Evolutionary conservation across 306 rosid genomes (phyloP), one percentile per base, ranked within the genome.

Genomic region (Sindora glabra): DNA sequence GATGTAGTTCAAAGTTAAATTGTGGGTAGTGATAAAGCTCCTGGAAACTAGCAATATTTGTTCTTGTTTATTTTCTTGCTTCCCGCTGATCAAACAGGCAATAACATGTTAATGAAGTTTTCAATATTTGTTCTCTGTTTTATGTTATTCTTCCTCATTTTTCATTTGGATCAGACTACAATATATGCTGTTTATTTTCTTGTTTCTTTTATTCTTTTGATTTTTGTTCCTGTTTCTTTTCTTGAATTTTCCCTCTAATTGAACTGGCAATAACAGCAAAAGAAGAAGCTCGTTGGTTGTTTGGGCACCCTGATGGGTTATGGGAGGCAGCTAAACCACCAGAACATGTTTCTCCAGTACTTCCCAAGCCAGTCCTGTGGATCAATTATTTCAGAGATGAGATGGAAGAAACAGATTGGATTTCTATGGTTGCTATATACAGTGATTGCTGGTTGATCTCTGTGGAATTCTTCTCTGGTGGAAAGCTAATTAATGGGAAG

Each of bases 381-480:
- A 82, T 85, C 68, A 82, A 82, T 69, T 85, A 76, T 40, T 83
- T 88, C 1, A 81, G 88, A 74, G 83, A 81, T 61, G 83, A 83
- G 66, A 70, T 85, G 83, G 65, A 62, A 30, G 76, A 85, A 13
- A 71, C 55, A 37, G 87, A 75, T 29, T 84, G 91, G 91, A 76
- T 84, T 47, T 81, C 83, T 1, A 44, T 81, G 82, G 82, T 79
- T 63, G 88, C 90, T 3, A 81, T 74, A 57, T 84, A 83, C 54
- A 69, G 82, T 15, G 86, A 80, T 66, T 77, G 79, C 53, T 84
- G 91, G 87, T 53, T 81, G 75, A 65, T 75, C 48, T 75, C 87
- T 13, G 85, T 81, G 38, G 83, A 87, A 41, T 84, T 78, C 70
- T 84, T 75, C 69, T 64, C 75, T 32, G 91, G 87, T 26, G 87